phyloP scores from a whole-genome alignment of 2,329 filamentous ascomycete genomes.

The Hawksworthiomyces lignivorus region DNA sequence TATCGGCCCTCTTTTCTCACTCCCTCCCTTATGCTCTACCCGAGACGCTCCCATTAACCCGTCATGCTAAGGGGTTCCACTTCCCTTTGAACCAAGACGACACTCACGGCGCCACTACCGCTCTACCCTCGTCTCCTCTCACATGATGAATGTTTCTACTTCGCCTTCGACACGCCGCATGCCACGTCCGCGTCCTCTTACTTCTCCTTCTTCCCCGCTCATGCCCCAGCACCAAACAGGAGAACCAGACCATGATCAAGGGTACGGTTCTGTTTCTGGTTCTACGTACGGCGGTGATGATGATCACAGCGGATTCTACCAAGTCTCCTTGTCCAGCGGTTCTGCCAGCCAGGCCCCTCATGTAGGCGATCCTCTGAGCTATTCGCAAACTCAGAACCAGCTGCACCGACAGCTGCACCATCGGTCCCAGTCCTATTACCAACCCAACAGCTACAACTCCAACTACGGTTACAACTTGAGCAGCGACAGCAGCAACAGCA shows the following conservation, averaged over 20 bases:
- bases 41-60: slow-evolving; percentile 26
- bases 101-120: not conserved
- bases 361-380: not conserved
- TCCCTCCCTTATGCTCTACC: not conserved
- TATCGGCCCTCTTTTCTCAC: not conserved
- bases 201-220: slow-evolving; percentile 6
- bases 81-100: not conserved
- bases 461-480: slow-evolving; percentile 8
- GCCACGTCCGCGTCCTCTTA: slow-evolving; percentile 2
- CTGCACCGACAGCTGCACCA: not conserved
- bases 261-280: not conserved
- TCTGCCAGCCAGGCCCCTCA: not conserved
- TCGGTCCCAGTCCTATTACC: not conserved
- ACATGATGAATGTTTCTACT: slow-evolving; percentile 8
- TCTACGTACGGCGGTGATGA: no score
- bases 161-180: slow-evolving; percentile 11
- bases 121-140: no score
- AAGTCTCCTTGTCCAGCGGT: slow-evolving; percentile 4
- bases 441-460: slow-evolving; percentile 8
- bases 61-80: slow-evolving; percentile 28
- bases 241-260: not conserved
- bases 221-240: not conserved
- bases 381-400: no score
- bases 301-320: slow-evolving; percentile 6
- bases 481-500: not conserved